Conservation (phyloP, 106 monocot genomes). For the Gastrodia elata region DNA sequence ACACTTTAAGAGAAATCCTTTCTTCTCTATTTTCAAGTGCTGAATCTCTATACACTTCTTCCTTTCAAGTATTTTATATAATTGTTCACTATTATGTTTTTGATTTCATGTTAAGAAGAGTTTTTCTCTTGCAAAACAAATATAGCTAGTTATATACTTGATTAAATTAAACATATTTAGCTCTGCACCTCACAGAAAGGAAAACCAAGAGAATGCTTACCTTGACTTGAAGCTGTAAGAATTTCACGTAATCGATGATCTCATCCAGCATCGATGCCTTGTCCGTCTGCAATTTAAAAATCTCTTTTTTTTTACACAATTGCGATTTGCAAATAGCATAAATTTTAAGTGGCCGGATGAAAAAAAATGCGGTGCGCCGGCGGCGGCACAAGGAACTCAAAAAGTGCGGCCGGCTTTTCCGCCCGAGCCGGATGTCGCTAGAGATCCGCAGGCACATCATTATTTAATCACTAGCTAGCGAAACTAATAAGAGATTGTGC, state of each 20-base stretch:
- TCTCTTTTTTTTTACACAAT: neutral
- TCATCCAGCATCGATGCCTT: slow-evolving; percentile 65
- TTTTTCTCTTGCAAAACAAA: too few species aligned
- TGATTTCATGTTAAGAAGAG: too few species aligned
- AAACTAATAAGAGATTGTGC: too few species aligned
- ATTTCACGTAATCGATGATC: slow-evolving; percentile 62
- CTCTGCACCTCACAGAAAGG: too few species aligned
- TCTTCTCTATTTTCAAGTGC: too few species aligned
- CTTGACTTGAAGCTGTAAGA: slow-evolving; percentile 61
- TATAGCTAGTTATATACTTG: too few species aligned
- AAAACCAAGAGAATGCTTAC: slow-evolving; percentile 8
- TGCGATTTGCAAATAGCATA: neutral
- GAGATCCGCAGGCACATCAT: neutral
- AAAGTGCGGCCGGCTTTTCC: neutral
- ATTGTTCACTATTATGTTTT: too few species aligned
- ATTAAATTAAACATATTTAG: too few species aligned
- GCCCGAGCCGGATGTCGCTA: neutral
- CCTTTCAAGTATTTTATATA: too few species aligned
- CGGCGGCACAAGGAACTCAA: neutral
- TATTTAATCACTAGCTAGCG: slow-evolving; percentile 1
- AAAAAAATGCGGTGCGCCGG: neutral
- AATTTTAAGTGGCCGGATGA: neutral
- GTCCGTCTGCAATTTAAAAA: slow-evolving; percentile 33
- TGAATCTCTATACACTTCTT: too few species aligned
- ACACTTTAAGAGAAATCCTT: too few species aligned